Percentiles rank a stretch among this genome's conserved stretches.
phyloP scores from a whole-genome alignment of 371 early-diverging fungal genomes.

The Aphelidium insulamus region DNA sequence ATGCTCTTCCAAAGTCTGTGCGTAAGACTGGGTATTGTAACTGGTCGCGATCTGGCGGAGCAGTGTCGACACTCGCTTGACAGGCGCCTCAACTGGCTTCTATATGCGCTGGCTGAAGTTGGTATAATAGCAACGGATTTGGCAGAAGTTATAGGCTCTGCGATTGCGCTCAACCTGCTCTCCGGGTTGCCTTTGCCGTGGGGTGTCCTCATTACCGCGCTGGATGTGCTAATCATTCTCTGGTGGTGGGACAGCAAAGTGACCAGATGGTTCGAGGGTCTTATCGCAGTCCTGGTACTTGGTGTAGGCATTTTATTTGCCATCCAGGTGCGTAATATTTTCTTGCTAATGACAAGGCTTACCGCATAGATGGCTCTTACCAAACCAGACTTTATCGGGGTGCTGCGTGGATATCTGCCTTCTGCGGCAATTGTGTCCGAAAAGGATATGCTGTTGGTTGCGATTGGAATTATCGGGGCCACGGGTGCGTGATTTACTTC shows the following conservation, averaged over 20 bases:
- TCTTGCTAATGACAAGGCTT: too few species aligned
- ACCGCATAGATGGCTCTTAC: conserved; percentile 35
- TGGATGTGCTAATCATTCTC: conserved; percentile 49
- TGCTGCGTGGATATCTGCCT: conserved; percentile 43
- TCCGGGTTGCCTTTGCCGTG: conserved; percentile 39
- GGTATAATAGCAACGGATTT: conserved; percentile 54
- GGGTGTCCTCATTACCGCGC: conserved; percentile 53
- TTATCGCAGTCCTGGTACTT: conserved; percentile 39
- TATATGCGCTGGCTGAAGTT: conserved; percentile 44
- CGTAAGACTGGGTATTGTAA: conserved; percentile 50
- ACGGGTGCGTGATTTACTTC: conserved; percentile 23
- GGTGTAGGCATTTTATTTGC: conserved; percentile 45
- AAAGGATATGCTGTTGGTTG: conserved; percentile 31
- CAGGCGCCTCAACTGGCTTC: conserved; percentile 22
- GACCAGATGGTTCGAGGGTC: conserved; percentile 32
- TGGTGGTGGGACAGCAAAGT: conserved; percentile 31
- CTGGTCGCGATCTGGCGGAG: conserved; percentile 47
- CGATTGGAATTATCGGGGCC: conserved; percentile 64
- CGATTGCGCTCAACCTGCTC: conserved; percentile 56
- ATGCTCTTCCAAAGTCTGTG: conserved; percentile 49
- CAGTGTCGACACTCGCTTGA: conserved; percentile 33
- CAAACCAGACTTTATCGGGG: conserved; percentile 29
- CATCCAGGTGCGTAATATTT: too few species aligned
- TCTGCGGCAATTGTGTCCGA: conserved; percentile 30
- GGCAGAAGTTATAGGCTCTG: conserved; percentile 67